These are phyloP conservation scores for Celoporthe dispersa DNA, from an alignment of 2,329 filamentous ascomycete species.

Conservation along the genomic window DNA sequence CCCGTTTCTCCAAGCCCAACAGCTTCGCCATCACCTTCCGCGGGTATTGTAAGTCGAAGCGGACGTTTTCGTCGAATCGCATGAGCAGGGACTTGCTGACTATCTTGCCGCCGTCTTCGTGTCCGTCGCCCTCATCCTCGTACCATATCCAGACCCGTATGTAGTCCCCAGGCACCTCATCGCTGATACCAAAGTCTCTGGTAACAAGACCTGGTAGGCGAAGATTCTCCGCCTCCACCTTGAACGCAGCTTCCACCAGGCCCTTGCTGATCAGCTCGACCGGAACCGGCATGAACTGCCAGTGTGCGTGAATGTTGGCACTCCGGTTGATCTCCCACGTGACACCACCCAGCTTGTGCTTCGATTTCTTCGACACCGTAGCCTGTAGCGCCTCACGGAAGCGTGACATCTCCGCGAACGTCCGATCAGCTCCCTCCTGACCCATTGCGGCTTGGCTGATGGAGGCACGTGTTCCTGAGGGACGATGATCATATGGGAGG, in stretches of 20 bases:
- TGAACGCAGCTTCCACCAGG: slow-evolving; percentile 86
- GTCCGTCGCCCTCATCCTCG: slow-evolving; percentile 56
- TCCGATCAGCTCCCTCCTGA: slow-evolving; percentile 58
- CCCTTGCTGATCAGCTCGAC: slow-evolving; percentile 69
- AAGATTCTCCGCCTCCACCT: slow-evolving; percentile 81
- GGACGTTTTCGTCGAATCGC: slow-evolving; percentile 69
- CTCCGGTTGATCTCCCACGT: slow-evolving; percentile 90
- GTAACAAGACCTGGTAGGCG: slow-evolving; percentile 56
- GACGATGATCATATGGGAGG: slow-evolving; percentile 88
- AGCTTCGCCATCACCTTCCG: slow-evolving; percentile 87
- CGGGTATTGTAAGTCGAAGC: slow-evolving; percentile 91
- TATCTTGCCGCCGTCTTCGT: slow-evolving; percentile 44
- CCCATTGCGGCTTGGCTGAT: slow-evolving; percentile 62
- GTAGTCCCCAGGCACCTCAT: slow-evolving; percentile 65
- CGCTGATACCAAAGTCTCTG: slow-evolving; percentile 54
- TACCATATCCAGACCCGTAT: slow-evolving; percentile 84
- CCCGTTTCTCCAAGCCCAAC: slow-evolving; percentile 75
- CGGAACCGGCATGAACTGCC: slow-evolving; percentile 86
- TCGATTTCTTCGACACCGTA: slow-evolving; percentile 68
- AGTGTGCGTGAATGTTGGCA: slow-evolving; percentile 85
- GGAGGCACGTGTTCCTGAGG: slow-evolving; percentile 80
- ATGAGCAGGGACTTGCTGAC: slow-evolving; percentile 75
- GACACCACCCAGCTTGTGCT: slow-evolving; percentile 73
- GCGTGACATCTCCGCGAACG: slow-evolving; percentile 79
- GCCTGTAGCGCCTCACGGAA: slow-evolving; percentile 78